Percentiles rank a stretch among this genome's conserved stretches.
These are phyloP conservation scores for Moesziomyces globuligerus DNA, from an alignment of 1,284 basidiomycete species.

Conservation along the genomic window DNA sequence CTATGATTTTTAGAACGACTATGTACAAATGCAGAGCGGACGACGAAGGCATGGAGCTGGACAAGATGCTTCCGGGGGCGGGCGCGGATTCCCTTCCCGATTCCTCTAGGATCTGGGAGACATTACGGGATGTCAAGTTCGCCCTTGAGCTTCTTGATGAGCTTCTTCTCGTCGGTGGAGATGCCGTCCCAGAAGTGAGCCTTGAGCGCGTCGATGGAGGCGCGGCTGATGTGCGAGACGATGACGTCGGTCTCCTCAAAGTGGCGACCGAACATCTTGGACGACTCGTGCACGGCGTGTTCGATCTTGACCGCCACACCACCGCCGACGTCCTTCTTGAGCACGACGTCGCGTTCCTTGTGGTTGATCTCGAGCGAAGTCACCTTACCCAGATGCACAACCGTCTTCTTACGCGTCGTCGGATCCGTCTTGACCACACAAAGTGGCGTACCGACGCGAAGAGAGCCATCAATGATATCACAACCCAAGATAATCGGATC, in stretches of 20 bases:
- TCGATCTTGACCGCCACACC: constrained; percentile 99
- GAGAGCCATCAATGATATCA: constrained; percentile 88
- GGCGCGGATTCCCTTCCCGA: too few species aligned
- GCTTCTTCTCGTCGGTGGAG: constrained; percentile 88
- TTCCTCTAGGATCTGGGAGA: too few species aligned
- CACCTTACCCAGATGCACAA: constrained; percentile 93
- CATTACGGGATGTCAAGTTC: constrained; percentile 72
- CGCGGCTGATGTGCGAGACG: constrained; percentile 86
- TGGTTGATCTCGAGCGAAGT: constrained; percentile 71
- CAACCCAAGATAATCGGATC: constrained; percentile 96
- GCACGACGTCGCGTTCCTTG: constrained; percentile 76
- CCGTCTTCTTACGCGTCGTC: constrained; percentile 86
- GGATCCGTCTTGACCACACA: constrained; percentile 92
- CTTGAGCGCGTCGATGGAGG: constrained; percentile 83
- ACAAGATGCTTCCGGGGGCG: too few species aligned
- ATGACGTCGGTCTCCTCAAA: constrained; percentile 97
- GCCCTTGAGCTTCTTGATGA: constrained; percentile 90
- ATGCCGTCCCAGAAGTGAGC: constrained; percentile 89
- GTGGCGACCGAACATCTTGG: constrained; percentile 79
- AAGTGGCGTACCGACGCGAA: constrained; percentile 93
- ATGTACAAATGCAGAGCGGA: too few species aligned
- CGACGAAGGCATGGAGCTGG: too few species aligned
- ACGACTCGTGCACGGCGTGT: constrained; percentile 92
- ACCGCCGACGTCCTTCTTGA: constrained; percentile 89
- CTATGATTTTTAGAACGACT: too few species aligned